Base-by-base conservation (phyloP, 2,329 filamentous ascomycete species). In the Diaporthe aspalathi region DNA sequence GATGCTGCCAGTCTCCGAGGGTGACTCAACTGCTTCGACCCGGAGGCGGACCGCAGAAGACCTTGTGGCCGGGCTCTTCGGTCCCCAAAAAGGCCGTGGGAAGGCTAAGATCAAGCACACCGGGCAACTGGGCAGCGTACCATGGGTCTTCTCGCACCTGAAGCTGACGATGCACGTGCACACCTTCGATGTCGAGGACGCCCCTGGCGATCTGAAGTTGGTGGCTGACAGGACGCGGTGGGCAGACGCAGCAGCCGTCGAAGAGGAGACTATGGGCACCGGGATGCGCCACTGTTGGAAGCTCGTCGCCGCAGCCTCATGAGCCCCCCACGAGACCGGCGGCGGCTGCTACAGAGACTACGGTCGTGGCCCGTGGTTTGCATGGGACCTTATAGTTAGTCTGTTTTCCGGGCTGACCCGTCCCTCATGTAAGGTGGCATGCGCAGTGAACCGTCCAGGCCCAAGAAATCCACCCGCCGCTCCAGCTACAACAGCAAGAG, bases 281-380 rank as follows among this genome's bases (percentile, higher is more conserved):
- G 87, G 87, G 0, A 89, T 89, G 87, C 82, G 84, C 47, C 88
- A 87, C 75, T 89, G 87, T 76, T 89, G 87, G 87, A 77, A 82
- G 2, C 77, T 88, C 17, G 80, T 82, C n/a, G 40, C 40, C 8
- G 43, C 22, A 40, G 17, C 24, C 24, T 40, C 24, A 17, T 29
- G 20, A 38, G 16, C 16, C 14, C 12, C 24, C n/a, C 27, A 35
- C 20, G 43, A 20, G 27, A 29, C 20, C 17, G 27, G 45, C 62
- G 3, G 7, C 2, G 38, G 5, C 22, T 27, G 20, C 1, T 16
- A 8, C 5, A 24, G n/a, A 32, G 1, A 14, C n/a, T 17, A 27
- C 14, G 16, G 1, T 52, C 12, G 17, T 52, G 49, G 5, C 5
- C 49, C 16, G 24, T 7, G 12, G 49, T 27, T 22, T 22, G n/a